Percentiles rank a stretch among this genome's conserved stretches.
These are phyloP conservation scores for Emergomyces pasteurianus DNA, from an alignment of 2,329 filamentous ascomycete genomes.

Conservation along the genomic window DNA sequence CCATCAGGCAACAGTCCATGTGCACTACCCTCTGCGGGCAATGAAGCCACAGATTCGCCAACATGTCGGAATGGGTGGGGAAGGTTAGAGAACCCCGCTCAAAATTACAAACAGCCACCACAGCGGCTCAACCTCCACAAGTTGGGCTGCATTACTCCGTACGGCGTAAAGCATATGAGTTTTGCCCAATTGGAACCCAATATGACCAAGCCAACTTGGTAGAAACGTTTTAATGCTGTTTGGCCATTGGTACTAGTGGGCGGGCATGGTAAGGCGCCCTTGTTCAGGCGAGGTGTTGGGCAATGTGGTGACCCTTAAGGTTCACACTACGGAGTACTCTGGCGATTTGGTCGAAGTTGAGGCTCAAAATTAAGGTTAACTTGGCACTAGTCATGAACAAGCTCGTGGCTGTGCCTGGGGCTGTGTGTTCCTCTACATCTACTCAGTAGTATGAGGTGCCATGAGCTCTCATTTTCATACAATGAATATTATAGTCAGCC, in stretches of 20 bases:
- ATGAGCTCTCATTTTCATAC: too few relatives aligned
- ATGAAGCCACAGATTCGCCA: neutral
- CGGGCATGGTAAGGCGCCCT: too few relatives aligned
- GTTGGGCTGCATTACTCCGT: neutral
- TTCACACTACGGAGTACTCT: too few relatives aligned
- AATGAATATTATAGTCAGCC: neutral
- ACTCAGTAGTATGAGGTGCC: too few relatives aligned
- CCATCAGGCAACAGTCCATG: neutral
- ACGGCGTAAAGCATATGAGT: too few relatives aligned
- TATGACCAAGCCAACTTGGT: neutral
- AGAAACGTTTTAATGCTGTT: neutral
- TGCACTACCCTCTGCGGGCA: neutral
- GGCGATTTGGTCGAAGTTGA: neutral
- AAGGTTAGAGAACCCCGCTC: neutral
- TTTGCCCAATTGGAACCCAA: neutral
- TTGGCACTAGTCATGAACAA: too few relatives aligned
- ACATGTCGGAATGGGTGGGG: neutral
- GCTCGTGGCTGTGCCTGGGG: neutral
- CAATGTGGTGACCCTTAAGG: too few relatives aligned
- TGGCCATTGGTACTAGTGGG: too few relatives aligned
- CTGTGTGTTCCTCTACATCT: neutral
- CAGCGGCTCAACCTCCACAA: neutral
- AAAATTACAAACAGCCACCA: neutral
- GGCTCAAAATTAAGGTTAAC: neutral
- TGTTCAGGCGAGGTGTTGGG: too few relatives aligned